Evolutionary conservation across 768 basidiomycete species (phyloP).

Genomic region (Asterophora parasitica): DNA sequence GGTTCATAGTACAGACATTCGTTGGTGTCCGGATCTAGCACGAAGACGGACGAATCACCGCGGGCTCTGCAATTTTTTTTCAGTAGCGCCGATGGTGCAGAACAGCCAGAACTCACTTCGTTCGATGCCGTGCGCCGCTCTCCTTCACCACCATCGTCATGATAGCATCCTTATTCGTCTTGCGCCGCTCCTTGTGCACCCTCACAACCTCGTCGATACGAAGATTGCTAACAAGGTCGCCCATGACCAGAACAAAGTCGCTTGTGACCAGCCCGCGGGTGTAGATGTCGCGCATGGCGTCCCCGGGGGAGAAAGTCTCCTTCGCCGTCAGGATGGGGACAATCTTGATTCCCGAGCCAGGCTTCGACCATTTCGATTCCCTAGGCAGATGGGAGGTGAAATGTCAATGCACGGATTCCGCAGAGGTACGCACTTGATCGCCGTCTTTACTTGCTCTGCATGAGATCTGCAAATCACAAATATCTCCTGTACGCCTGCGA

Average conservation of each 20-base stretch:
- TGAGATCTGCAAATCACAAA: slow-evolving; percentile 94
- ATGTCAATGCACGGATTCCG: slow-evolving; percentile 10
- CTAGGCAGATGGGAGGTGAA: slow-evolving; percentile 31
- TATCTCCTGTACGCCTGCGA: slow-evolving; percentile 95
- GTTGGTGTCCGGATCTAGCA: slow-evolving; percentile 67
- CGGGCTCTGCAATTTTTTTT: slow-evolving; percentile 43
- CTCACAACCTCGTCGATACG: slow-evolving; percentile 86
- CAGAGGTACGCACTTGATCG: slow-evolving; percentile 62
- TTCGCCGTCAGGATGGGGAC: slow-evolving; percentile 82
- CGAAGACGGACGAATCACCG: slow-evolving; percentile 75
- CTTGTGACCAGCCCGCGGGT: slow-evolving; percentile 83
- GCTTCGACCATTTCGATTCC: slow-evolving; percentile 81
- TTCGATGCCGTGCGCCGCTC: slow-evolving; percentile 65
- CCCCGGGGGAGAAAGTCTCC: slow-evolving; percentile 83
- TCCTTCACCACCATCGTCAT: slow-evolving; percentile 96
- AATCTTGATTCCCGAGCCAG: slow-evolving; percentile 75
- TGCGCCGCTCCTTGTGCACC: slow-evolving; percentile 82
- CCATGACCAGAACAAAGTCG: slow-evolving; percentile 89
- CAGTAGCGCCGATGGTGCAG: slow-evolving; percentile 3
- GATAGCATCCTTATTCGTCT: slow-evolving; percentile 86
- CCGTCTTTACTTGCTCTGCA: slow-evolving; percentile 77
- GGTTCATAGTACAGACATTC: slow-evolving; percentile 87
- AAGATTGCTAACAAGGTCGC: slow-evolving; percentile 91
- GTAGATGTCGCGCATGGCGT: slow-evolving; percentile 92
- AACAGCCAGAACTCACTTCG: slow-evolving; percentile 49